These are phyloP conservation scores for Xylaria sp. DNA, from an alignment of 2,329 filamentous ascomycete genomes.

Conservation along the genomic window DNA sequence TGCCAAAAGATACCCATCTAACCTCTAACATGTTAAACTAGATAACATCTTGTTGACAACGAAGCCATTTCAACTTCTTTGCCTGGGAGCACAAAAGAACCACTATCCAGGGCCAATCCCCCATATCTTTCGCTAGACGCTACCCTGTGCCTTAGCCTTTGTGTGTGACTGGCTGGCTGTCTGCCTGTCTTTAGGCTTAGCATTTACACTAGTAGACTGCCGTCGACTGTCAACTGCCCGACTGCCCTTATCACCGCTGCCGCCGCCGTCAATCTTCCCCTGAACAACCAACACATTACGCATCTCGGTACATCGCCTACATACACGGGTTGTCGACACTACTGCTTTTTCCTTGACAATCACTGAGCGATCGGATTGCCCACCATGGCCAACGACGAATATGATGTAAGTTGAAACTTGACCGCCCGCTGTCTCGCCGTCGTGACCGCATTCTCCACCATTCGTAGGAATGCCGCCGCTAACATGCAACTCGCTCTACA, in stretches of 20 bases:
- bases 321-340: slow-evolving; percentile 25
- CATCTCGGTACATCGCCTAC: not conserved
- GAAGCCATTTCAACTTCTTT: slow-evolving; percentile 13
- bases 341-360: slow-evolving; percentile 12
- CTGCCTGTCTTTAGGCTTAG: slow-evolving; percentile 20
- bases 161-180: slow-evolving; percentile 15
- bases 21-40: not conserved
- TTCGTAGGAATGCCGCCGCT: slow-evolving; percentile 29
- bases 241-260: slow-evolving; percentile 28
- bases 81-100: not conserved
- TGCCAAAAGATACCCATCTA: slow-evolving; percentile 18
- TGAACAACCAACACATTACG: slow-evolving; percentile 9
- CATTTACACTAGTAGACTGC: slow-evolving; percentile 13
- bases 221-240: slow-evolving; percentile 20
- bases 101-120: slow-evolving; percentile 3
- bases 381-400: slow-evolving; percentile 99
- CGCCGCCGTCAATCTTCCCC: slow-evolving; percentile 21
- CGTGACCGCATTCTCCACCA: slow-evolving; percentile 36
- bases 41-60: slow-evolving; percentile 18
- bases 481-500: slow-evolving; percentile 51
- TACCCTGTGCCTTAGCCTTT: slow-evolving; percentile 32
- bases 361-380: slow-evolving; percentile 35
- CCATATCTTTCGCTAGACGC: slow-evolving; percentile 8
- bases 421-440: slow-evolving; percentile 27
- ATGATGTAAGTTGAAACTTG: slow-evolving; percentile 80